Evolutionary conservation across 257 asterid species (phyloP), one percentile per base, ranked within the genome.

Genomic region (Solanum acaule): DNA sequence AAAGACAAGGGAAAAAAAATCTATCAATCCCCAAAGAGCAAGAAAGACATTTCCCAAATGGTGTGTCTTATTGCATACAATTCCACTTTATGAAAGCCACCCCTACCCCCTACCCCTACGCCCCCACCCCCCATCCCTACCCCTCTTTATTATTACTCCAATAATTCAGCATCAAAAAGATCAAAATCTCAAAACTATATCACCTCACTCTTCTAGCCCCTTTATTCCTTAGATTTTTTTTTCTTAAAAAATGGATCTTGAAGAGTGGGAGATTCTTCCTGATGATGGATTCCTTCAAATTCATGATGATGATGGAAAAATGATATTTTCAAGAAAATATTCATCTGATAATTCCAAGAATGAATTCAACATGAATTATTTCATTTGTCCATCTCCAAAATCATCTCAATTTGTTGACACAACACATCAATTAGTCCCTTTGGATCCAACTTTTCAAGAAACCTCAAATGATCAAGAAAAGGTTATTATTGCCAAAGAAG

Each of bases 251-350:
- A 86, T 86, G 94, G 98, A 94, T 88, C 91, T 94, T 37, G 93
- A 96, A 40, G 98, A 94, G 81, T 96, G 99, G 99, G 98, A 95
- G 89, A 88, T 96, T 22, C 92, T 96, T 84, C 91, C 98, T 35
- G 96, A 93, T 10, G 96, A 94, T 59, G 98, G 96, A 25, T 93
- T 90, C 78, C 98, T 95, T 44, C 92, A 93, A 83, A 92, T 94
- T 93, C 92, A 91, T 52, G 93, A 93, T 44, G 97, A 94, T 87
- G 93, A 73, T 4, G 94, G 93, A 11, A 87, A 93, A 52, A 90
- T 90, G 90, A 89, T 94, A 16, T 93, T 92, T 91, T 92, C 97
- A 2, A 92, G 94, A 73, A 94, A 90, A 77, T 89, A 88, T 34
- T 27, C 37, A 11, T 20, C 79, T 23, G 81, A 27, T 56, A 20